Evolutionary conservation across 441 rosid species (phyloP).

Genomic region (Gossypium lobatum): DNA sequence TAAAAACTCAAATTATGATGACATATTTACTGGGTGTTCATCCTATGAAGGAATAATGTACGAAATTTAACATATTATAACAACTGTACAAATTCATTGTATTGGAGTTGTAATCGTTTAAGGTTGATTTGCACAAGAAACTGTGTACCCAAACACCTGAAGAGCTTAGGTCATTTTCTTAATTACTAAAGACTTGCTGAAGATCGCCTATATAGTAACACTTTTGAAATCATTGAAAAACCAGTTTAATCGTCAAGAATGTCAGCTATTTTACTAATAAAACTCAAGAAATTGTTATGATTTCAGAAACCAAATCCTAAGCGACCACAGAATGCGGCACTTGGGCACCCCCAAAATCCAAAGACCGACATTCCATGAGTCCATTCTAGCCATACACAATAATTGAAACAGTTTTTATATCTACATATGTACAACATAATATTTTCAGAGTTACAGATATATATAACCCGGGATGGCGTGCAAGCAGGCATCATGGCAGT

Average conservation of each 20-base stretch:
- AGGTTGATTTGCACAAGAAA: background rate
- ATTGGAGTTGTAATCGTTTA: background rate
- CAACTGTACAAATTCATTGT: background rate
- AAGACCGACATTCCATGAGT: background rate
- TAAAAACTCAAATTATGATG: background rate
- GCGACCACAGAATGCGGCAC: background rate
- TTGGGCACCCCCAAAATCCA: background rate
- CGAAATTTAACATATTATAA: no score
- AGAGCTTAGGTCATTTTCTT: background rate
- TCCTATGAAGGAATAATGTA: background rate
- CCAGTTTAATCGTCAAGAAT: background rate
- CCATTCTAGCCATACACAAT: background rate
- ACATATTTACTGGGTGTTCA: background rate
- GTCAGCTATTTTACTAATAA: background rate
- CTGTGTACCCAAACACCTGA: background rate
- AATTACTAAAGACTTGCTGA: background rate
- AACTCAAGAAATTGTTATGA: background rate
- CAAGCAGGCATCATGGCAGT: slow-evolving; percentile 12
- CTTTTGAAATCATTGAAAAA: background rate
- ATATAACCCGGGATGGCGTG: background rate
- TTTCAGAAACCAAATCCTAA: background rate
- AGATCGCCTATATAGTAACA: background rate
- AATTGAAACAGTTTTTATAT: background rate
- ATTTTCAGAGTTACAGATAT: background rate
- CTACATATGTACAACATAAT: background rate